These are phyloP conservation scores for Setaria viridis DNA, from an alignment of 202 grass and related monocot genomes.

Conservation along the genomic window DNA sequence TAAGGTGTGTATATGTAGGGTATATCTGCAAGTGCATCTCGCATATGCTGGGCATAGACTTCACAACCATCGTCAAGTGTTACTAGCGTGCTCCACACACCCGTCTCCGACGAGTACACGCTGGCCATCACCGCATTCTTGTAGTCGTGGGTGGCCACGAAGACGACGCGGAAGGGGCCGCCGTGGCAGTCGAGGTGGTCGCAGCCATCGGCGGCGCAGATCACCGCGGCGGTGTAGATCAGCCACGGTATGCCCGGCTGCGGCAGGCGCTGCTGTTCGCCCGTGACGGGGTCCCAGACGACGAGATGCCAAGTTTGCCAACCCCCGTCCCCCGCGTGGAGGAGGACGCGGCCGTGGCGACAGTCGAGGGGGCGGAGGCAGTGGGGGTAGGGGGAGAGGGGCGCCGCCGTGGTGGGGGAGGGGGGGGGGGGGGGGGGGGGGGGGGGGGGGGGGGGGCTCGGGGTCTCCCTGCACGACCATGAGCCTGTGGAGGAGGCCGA, in stretches of 20 bases:
- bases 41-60: neutral
- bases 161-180: neutral
- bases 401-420: neutral
- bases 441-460: too few species aligned
- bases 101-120: neutral
- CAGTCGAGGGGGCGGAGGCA: neutral
- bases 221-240: neutral
- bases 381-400: neutral
- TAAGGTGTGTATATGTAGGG: neutral
- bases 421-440: too few species aligned
- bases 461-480: neutral
- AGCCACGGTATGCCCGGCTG: neutral
- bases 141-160: neutral
- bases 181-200: slow-evolving; percentile 4
- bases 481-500: slow-evolving; percentile 15
- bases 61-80: neutral
- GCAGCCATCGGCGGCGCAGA: neutral
- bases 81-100: neutral
- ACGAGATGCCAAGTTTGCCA: neutral
- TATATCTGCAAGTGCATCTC: neutral
- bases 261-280: neutral
- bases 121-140: rapidly evolving
- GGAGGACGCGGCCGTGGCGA: slow-evolving; percentile 6
- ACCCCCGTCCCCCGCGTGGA: neutral
- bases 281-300: slow-evolving; percentile 19